phyloP scores from a whole-genome alignment of 2,329 filamentous ascomycete species.

The Akanthomyces dipterigenus region DNA sequence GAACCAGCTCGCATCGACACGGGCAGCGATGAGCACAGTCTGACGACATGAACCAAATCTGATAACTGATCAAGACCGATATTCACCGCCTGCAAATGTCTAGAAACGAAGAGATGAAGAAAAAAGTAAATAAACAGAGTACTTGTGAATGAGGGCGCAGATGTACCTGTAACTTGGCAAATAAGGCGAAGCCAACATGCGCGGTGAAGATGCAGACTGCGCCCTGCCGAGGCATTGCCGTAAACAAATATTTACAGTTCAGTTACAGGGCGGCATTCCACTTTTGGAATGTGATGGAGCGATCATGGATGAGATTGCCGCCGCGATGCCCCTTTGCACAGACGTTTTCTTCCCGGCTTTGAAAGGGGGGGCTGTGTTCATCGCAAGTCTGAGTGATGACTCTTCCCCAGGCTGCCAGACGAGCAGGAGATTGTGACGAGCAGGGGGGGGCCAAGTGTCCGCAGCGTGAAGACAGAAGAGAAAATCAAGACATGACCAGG shows the following conservation, averaged over 20 bases:
- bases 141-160: background rate
- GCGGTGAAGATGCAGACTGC: background rate
- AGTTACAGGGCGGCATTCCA: background rate
- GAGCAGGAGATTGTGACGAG: background rate
- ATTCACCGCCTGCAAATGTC: background rate
- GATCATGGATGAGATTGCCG: background rate
- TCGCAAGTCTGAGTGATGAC: background rate
- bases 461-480: background rate
- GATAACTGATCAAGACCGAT: background rate
- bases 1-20: background rate
- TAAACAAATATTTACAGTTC: background rate
- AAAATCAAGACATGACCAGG: background rate
- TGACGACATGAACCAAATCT: background rate
- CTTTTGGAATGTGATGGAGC: constrained; percentile 2
- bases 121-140: background rate
- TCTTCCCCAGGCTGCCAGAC: background rate
- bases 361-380: background rate
- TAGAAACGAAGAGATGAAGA: background rate
- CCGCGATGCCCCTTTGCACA: background rate
- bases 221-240: background rate
- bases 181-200: background rate
- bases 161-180: background rate
- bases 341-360: background rate
- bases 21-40: background rate
- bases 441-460: no score